Evolutionary conservation across 257 asterid species (phyloP).

Genomic region (Jasminum sambac): DNA sequence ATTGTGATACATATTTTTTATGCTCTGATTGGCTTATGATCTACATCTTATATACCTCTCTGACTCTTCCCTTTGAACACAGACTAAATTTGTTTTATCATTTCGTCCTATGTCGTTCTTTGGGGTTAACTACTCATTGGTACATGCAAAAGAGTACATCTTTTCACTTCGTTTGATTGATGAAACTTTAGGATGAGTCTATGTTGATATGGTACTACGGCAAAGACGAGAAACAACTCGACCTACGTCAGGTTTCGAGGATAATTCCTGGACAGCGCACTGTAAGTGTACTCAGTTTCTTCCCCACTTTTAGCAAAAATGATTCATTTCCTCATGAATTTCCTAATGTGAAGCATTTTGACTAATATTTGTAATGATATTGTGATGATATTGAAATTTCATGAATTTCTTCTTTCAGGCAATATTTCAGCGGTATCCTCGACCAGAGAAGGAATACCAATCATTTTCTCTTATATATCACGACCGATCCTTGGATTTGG

Average conservation of each 20-base stretch:
- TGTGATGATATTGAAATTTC: no score
- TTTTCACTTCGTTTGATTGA: conserved; percentile 14
- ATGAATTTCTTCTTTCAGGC: conserved; percentile 44
- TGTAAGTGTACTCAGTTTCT: conserved; percentile 53
- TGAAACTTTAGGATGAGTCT: conserved; percentile 76
- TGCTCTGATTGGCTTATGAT: background rate
- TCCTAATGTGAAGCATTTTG: conserved; percentile 22
- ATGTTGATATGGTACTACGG: conserved; percentile 85
- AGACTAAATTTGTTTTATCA: background rate
- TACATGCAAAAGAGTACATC: background rate
- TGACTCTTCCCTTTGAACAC: background rate
- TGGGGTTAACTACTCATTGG: background rate
- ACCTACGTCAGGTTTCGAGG: conserved; percentile 63
- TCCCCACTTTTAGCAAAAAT: conserved; percentile 16
- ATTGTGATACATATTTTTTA: background rate
- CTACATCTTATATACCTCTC: background rate
- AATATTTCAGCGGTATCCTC: conserved; percentile 83
- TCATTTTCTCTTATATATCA: conserved; percentile 82
- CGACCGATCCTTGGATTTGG: conserved; percentile 91
- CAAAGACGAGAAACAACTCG: conserved; percentile 80
- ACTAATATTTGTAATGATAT: conserved; percentile 6
- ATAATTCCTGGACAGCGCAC: conserved; percentile 97
- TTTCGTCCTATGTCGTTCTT: background rate
- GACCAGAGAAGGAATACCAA: conserved; percentile 96
- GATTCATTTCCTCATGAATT: background rate